phyloP scores from a whole-genome alignment of 2,329 filamentous ascomycete species.

The Penicillium sp. region DNA sequence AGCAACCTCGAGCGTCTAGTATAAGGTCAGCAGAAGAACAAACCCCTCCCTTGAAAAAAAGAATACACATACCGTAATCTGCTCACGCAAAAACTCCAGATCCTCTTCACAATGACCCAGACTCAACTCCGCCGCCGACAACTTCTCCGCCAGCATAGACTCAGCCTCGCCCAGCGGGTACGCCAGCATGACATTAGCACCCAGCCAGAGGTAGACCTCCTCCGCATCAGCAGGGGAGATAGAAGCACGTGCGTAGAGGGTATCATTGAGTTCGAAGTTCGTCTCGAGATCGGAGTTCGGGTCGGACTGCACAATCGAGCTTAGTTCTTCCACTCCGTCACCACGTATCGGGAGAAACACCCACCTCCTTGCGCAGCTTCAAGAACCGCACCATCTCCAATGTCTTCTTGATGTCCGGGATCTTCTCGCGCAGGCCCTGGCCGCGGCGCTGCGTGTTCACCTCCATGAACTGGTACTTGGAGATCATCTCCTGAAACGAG shows the following conservation, averaged over 20 bases:
- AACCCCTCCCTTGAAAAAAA: background rate
- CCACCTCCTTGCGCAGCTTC: constrained; percentile 70
- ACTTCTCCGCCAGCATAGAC: constrained; percentile 71
- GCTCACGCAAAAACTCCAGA: constrained; percentile 88
- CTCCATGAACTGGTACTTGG: constrained; percentile 99
- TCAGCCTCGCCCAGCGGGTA: constrained; percentile 90
- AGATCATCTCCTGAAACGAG: constrained; percentile 54
- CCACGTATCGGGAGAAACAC: constrained; percentile 7
- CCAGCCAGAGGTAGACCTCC: constrained; percentile 97
- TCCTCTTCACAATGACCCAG: constrained; percentile 92
- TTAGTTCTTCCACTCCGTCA: background rate
- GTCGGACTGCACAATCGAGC: constrained; percentile 17
- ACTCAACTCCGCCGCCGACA: constrained; percentile 74
- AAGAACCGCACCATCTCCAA: constrained; percentile 87
- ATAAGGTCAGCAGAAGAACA: constrained; percentile 8
- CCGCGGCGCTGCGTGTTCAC: constrained; percentile 83
- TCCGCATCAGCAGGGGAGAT: constrained; percentile 69
- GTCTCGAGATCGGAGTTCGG: constrained; percentile 69
- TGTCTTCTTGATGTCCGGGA: constrained; percentile 95
- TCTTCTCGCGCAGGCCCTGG: constrained; percentile 82
- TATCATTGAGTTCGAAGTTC: constrained; percentile 95
- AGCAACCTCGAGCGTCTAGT: constrained; percentile 92
- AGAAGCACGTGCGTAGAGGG: constrained; percentile 82
- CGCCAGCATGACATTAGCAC: constrained; percentile 95
- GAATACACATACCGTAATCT: constrained; percentile 75